phyloP scores from a whole-genome alignment of 495 filamentous ascomycete genomes.

The Podospora pseudoanserina region DNA sequence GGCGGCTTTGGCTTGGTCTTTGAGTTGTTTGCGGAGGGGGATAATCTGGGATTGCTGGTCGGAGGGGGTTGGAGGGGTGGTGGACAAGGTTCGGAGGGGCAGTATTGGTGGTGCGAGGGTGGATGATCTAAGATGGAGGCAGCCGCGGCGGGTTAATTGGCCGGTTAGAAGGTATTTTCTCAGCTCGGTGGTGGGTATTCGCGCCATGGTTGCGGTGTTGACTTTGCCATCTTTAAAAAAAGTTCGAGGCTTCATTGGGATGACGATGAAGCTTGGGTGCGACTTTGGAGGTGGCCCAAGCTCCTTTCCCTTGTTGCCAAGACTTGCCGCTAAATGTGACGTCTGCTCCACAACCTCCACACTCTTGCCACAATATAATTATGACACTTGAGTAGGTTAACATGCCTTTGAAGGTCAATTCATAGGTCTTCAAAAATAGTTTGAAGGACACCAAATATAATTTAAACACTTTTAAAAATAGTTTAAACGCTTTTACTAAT shows the following conservation, averaged over 20 bases:
- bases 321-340: background rate
- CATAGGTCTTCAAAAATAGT: too few relatives aligned
- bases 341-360: too few relatives aligned
- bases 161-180: conserved; percentile 49
- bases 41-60: conserved; percentile 18
- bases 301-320: background rate
- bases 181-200: conserved; percentile 36
- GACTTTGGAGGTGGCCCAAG: background rate
- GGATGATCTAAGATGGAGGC: conserved; percentile 29
- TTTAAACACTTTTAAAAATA: too few relatives aligned
- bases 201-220: conserved; percentile 29
- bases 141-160: conserved; percentile 38
- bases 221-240: background rate
- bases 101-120: conserved; percentile 3
- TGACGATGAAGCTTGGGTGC: background rate
- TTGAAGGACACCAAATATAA: too few relatives aligned
- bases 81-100: background rate
- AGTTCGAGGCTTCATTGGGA: background rate
- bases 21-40: conserved; percentile 70
- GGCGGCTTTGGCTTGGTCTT: conserved; percentile 61
- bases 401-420: too few relatives aligned
- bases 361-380: too few relatives aligned
- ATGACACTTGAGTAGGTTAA: too few relatives aligned
- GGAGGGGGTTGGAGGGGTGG: background rate
- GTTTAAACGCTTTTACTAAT: too few relatives aligned